These are phyloP conservation scores for Tulasnella sp. DNA, from an alignment of 768 basidiomycete genomes.

Conservation along the genomic window DNA sequence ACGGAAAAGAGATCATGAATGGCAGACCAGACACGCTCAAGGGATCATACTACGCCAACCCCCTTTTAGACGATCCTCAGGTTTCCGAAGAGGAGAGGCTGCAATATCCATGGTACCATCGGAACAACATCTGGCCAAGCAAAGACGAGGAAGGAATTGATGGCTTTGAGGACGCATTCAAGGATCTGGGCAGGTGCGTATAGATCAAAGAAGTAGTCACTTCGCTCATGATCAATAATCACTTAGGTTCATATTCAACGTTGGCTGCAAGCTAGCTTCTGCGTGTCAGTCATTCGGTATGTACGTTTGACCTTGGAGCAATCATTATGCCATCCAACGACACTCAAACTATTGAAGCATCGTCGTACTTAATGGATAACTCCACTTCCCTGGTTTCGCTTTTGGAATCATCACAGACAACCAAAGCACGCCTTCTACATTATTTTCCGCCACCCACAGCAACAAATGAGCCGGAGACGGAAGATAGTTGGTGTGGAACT, in stretches of 20 bases:
- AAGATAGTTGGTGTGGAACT: slow-evolving; percentile 91
- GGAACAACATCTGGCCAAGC: slow-evolving; percentile 68
- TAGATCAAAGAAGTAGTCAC: not conserved
- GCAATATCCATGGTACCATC: slow-evolving; percentile 73
- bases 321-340: not conserved
- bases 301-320: slow-evolving; percentile 14
- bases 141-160: slow-evolving; percentile 45
- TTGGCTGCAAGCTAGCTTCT: slow-evolving; percentile 65
- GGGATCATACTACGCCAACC: slow-evolving; percentile 90
- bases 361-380: slow-evolving; percentile 49
- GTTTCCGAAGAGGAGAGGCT: slow-evolving; percentile 41
- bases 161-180: slow-evolving; percentile 80
- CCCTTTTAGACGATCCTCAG: slow-evolving; percentile 50
- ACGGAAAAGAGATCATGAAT: slow-evolving; percentile 98
- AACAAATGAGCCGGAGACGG: slow-evolving; percentile 40
- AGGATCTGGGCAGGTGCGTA: slow-evolving; percentile 56
- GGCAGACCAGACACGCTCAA: slow-evolving; percentile 81
- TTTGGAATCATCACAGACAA: slow-evolving; percentile 64
- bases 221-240: slow-evolving; percentile 8
- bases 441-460: slow-evolving; percentile 68
- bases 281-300: slow-evolving; percentile 89
- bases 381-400: slow-evolving; percentile 57
- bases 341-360: slow-evolving; percentile 33
- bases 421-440: slow-evolving; percentile 88
- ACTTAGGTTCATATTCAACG: slow-evolving; percentile 59